Base-by-base conservation (phyloP, 768 basidiomycete genomes). In the Coprinopsis cinerea region DNA sequence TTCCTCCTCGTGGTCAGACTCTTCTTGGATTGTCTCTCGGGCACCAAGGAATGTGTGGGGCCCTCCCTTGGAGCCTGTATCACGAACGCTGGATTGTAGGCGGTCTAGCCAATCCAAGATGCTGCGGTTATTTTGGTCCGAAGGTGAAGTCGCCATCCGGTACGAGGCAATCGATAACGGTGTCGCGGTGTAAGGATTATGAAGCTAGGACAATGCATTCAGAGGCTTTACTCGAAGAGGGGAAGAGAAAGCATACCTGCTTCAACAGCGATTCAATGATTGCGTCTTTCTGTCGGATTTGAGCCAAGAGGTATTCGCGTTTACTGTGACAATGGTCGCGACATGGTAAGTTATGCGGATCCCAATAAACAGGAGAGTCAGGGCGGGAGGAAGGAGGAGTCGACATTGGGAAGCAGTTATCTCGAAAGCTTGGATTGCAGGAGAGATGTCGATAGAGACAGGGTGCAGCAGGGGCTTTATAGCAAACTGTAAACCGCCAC, bases 231-330 rank as follows among this genome's bases (percentile, higher is more conserved):
- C 27, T 28, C 4, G 44, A 30, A 15, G 13, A 40, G 18, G 25
- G 34, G 24, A 26, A 42, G 26, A 47, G 26, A 2, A 17, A 4
- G 63, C 73, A 13, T 27, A 83, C 88, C 72, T 91, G 88, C 62
- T 90, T 90, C 55, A 92, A 75, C 13, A 92, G 78, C 13, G 82
- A 85, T 54, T 90, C 86, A 56, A 92, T 92, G 57, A 92, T 85
- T 17, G 80, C 73, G 68, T 92, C 89, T 69, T 92, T 92, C 68
- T 92, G 89, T 47, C 83, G 78, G 55, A 92, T 83, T 62, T 92
- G 87, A 3, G 88, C 86, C 22, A 92, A 77, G 15, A 92, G 73
- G 61, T 90, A 90, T 59, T 92, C 90, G 51, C 88, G 81, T 70
- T 91, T 91, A 61, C 89, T 92, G 57, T 64, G 68, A 17, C 55